Evolutionary conservation across 768 basidiomycete genomes (phyloP).

Genomic region (Hemileccinum impolitum): DNA sequence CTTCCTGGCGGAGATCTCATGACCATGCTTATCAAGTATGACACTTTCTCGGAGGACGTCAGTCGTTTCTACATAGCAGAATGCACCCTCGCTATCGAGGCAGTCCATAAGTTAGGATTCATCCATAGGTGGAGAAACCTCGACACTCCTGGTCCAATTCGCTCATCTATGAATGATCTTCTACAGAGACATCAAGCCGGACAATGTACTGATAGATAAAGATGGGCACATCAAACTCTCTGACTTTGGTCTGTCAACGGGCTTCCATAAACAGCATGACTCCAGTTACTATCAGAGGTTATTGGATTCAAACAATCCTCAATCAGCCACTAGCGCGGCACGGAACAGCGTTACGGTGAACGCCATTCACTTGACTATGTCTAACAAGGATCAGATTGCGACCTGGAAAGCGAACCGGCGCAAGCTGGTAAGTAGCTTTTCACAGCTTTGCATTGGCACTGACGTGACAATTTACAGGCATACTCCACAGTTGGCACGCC

Average conservation of each 20-base stretch:
- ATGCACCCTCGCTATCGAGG: conserved; percentile 95
- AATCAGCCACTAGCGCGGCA: conserved; percentile 43
- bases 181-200: conserved; percentile 94
- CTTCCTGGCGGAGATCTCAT: conserved; percentile 97
- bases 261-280: conserved; percentile 98
- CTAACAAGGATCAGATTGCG: conserved; percentile 88
- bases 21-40: conserved; percentile 99
- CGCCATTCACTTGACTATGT: conserved; percentile 94
- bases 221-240: conserved; percentile 97
- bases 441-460: not conserved
- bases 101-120: conserved; percentile 95
- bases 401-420: conserved; percentile 99
- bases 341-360: conserved; percentile 98
- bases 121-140: conserved; percentile 78
- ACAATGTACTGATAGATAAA: conserved; percentile 90
- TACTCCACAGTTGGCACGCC: conserved; percentile 98
- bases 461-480: conserved; percentile 48
- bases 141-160: not conserved
- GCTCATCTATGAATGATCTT: not conserved
- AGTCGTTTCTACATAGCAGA: conserved; percentile 99
- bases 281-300: conserved; percentile 91
- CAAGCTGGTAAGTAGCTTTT: conserved; percentile 67
- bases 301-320: conserved; percentile 56
- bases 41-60: conserved; percentile 97
- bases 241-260: conserved; percentile 98